These are phyloP conservation scores for Cercospora brassicicola DNA, from an alignment of 2,329 filamentous ascomycete species.

Conservation along the genomic window DNA sequence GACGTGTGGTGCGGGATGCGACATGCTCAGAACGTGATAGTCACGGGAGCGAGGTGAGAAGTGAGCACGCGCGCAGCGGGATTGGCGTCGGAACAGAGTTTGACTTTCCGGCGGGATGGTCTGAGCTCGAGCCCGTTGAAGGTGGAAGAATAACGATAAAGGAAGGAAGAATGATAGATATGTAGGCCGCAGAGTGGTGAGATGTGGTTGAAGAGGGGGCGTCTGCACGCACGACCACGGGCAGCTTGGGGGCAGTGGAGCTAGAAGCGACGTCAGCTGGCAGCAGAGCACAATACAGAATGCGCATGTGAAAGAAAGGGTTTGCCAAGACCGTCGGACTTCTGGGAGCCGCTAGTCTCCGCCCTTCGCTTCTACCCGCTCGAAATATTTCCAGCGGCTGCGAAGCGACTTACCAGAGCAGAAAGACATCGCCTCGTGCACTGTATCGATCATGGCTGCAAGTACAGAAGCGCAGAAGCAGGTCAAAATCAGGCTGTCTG, in stretches of 20 bases:
- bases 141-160: not conserved
- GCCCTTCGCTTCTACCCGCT: not conserved
- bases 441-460: slow-evolving; percentile 17
- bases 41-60: not conserved
- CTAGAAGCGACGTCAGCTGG: slow-evolving; percentile 8
- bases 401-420: not conserved
- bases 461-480: slow-evolving; percentile 40
- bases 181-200: not conserved
- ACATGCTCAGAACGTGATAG: slow-evolving; percentile 24
- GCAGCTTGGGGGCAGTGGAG: not conserved
- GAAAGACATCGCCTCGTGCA: not conserved
- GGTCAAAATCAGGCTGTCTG: slow-evolving; percentile 57
- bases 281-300: slow-evolving; percentile 5
- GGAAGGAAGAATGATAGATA: not conserved
- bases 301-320: slow-evolving; percentile 8
- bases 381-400: slow-evolving; percentile 1
- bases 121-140: slow-evolving; percentile 2
- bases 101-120: not conserved
- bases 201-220: slow-evolving; percentile 5
- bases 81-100: not conserved
- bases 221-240: not conserved
- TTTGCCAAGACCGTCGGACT: not conserved
- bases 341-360: not conserved
- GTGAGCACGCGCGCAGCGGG: slow-evolving; percentile 8
- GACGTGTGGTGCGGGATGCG: slow-evolving; percentile 28